Base-by-base conservation (phyloP, 2,329 filamentous ascomycete species). In the Elsinoe fawcettii region DNA sequence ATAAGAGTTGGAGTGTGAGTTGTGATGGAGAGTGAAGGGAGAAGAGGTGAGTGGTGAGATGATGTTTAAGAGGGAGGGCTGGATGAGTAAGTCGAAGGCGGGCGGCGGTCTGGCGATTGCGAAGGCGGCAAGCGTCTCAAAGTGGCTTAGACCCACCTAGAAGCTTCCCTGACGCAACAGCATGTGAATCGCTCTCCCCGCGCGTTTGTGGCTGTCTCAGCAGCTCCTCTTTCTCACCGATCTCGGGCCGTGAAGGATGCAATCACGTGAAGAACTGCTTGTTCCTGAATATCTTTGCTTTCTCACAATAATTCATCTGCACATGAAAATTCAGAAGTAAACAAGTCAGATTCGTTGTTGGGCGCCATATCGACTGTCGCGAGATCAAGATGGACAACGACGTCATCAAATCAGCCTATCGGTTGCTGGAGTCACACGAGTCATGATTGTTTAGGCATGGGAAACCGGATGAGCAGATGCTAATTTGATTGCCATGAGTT, bases 11-110 rank as follows among this genome's bases (percentile, higher is more conserved):
- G 34, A 27, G 44, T 47, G 30, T 30, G 20, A 37, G 54, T 47
- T 56, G 57, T 49, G 43, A 41, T 34, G 59, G 36, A 8, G 20
- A 25, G 30, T n/a, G n/a, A 37, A 43, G 32, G 43, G 51, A 54
- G 51, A 51, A 51, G 57, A 47, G 22, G 34, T 37, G 23, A 23
- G 18, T 27, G 20, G 34, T 47, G 36, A 51, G 56, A 20, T 41
- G 54, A 37, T 56, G 54, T 51, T 57, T 51, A 58, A 46, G 47
- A 53, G 27, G 30, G 56, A 55, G 5, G 56, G 37, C 37, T 23
- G 47, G 30, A 55, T 41, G 47, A 54, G 49, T 39, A 34, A 41
- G 56, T 34, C 47, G 49, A 25, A 18, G 37, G 56, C 22, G 18
- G 49, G 36, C 20, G 32, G 49, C n/a, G 36, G 39, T 20, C 30